These are phyloP conservation scores for Serendipita indica DNA, from an alignment of 768 basidiomycete genomes.

Conservation along the genomic window DNA sequence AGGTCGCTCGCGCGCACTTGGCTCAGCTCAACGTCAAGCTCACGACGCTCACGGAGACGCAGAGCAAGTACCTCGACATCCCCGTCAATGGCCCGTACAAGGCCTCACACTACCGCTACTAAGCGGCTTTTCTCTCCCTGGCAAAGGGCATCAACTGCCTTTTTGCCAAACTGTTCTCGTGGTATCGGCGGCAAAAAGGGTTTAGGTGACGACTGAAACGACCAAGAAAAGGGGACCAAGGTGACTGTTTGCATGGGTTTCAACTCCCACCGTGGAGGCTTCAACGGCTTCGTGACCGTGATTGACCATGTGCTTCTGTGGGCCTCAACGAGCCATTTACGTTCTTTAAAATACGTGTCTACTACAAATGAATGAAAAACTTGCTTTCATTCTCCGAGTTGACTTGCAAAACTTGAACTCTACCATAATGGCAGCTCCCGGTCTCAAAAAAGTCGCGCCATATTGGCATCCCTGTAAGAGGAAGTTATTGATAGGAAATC, in stretches of 20 bases:
- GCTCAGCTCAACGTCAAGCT: constrained; percentile 87
- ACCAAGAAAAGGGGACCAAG: neutral
- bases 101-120: constrained; percentile 54
- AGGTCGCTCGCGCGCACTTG: constrained; percentile 94
- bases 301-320: neutral
- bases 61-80: constrained; percentile 86
- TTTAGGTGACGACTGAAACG: neutral
- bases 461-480: constrained; percentile 68
- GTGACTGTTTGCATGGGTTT: neutral
- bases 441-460: constrained; percentile 65
- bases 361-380: neutral
- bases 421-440: constrained; percentile 19
- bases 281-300: neutral
- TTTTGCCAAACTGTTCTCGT: neutral
- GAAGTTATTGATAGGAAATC: neutral
- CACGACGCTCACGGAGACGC: constrained; percentile 53
- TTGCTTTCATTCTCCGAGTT: neutral
- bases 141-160: constrained; percentile 2
- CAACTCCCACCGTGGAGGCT: neutral
- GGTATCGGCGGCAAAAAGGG: neutral
- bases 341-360: neutral
- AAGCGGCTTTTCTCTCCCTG: constrained; percentile 17
- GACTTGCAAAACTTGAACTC: neutral
- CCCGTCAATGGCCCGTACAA: constrained; percentile 72
- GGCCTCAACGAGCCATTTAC: constrained; percentile 6